Evolutionary conservation across 768 basidiomycete species (phyloP), one percentile per base, ranked within the genome.

Genomic region (Trametes elegans): DNA sequence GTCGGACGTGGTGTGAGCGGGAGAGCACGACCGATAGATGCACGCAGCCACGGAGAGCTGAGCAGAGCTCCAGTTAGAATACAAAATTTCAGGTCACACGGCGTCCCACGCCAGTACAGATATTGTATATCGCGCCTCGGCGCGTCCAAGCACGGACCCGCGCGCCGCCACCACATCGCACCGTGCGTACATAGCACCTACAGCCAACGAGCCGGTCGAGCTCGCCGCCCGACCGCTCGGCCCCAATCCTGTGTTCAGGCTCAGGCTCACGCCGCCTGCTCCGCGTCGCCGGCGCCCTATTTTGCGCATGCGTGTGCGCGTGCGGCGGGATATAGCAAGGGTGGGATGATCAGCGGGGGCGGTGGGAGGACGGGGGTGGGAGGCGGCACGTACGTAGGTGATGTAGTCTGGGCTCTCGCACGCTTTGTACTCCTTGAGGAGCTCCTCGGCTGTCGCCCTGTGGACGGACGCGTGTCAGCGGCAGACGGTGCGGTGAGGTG

Each of bases 321-420:
- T 10, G 18, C 39, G 23, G n/a, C 36, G 13, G 4, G 11, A 42
- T 26, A 29, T 19, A 23, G 18, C n/a, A 48, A 11, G 10, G 26
- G 10, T 46, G 3, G 35, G 5, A 6, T 19, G 5, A 42, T 7
- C 42, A 36, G 53, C 29, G 16, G 26, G 26, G 27, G 45, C 34
- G 11, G 34, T 34, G 31, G 29, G 29, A 34, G 18, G 10, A 34
- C 49, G 35, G 24, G 43, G 4, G 27, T 26, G 28, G 45, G 32
- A 18, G 24, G 27, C 10, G 18, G n/a, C n/a, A 78, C 87, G 54
- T 55, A 87, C 89, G 68, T 92, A 91, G 64, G 88, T 82, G 62
- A 98, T 93, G 71, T 98, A 98, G 66, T 96, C 92, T 9, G 91
- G 80, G 66, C 87, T 94, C 73, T 98, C 95, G 70, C 93, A 96